Conservation (phyloP, 179 eudicot species). For the Amaranthus tricolor region DNA sequence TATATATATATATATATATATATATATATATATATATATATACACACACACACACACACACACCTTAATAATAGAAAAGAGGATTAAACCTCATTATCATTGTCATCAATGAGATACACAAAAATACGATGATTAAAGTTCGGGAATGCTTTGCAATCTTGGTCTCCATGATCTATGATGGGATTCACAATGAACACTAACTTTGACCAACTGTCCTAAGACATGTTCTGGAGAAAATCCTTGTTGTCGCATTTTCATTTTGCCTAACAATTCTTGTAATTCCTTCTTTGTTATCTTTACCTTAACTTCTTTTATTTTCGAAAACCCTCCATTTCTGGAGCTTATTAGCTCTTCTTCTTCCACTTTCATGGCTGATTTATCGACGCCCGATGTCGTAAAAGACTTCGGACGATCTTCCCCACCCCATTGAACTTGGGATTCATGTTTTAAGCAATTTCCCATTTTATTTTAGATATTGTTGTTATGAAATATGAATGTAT, state of each 20-base stretch:
- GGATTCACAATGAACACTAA: constrained; percentile 29
- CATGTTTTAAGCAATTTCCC: constrained; percentile 54
- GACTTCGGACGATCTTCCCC: constrained; percentile 46
- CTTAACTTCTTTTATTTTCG: constrained; percentile 39
- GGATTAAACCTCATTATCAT: too few species aligned
- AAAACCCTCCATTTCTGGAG: not conserved
- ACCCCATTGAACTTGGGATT: constrained; percentile 40
- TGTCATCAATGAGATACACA: too few species aligned
- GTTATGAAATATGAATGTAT: too few species aligned
- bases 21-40: too few species aligned
- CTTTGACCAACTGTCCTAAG: constrained; percentile 36
- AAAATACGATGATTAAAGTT: not conserved
- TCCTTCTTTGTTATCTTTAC: constrained; percentile 53
- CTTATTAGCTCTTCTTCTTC: not conserved
- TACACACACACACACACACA: too few species aligned
- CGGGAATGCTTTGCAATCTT: constrained; percentile 47
- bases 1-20: too few species aligned
- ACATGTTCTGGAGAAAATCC: constrained; percentile 36
- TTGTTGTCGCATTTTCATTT: constrained; percentile 8
- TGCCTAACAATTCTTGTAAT: constrained; percentile 35
- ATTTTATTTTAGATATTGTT: constrained; percentile 7
- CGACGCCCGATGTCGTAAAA: not conserved
- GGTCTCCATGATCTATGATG: constrained; percentile 49
- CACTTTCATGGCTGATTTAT: not conserved
- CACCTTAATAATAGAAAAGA: too few species aligned